Evolutionary conservation across 768 basidiomycete genomes (phyloP), one percentile per base, ranked within the genome.

Genomic region (Amanita inopinata): DNA sequence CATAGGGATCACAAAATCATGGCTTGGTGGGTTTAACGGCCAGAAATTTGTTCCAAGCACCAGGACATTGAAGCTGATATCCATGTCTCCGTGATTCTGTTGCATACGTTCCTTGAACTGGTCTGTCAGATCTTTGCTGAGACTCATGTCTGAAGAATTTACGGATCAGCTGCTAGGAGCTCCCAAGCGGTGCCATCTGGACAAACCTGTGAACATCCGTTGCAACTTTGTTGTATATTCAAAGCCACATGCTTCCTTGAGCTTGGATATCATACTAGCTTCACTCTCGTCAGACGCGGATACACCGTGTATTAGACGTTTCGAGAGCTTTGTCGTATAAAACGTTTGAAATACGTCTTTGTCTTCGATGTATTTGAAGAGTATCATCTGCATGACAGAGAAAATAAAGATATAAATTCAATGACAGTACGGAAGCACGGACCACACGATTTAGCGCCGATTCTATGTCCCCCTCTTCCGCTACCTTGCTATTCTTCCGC

Each of bases 301-400:
- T 2, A 86, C 79, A 9, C 79, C 78, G 51, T 88, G 81, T 51
- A 99, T 90, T 18, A 99, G 78, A 47, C 94, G 90, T 58, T 87
- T 88, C 25, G 88, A 88, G 17, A 98, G 64, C 60, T 89, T 93
- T 49, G 89, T 94, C 11, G 84, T 86, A 66, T 99, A 98, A 72
- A 94, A 98, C 12, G 86, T 86, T 57, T 94, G 92, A 79, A 97
- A 99, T 9, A 98, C 89, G 51, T 99, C 94, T 68, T 96, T 96
- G 70, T 98, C 93, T 58, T 93, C 90, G 53, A 97, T 84, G 63
- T 96, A 98, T 60, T 92, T 92, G 84, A 99, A 96, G 37, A 98
- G 66, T 10, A 88, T 73, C 92, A 97, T 96, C 94, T 98, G 56
- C 4, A 50, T 31, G 9, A 62, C 40, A 41, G 64, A 60, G 28